Evolutionary conservation across 164 flowering plant genomes (phyloP).

Genomic region (Piper longum): DNA sequence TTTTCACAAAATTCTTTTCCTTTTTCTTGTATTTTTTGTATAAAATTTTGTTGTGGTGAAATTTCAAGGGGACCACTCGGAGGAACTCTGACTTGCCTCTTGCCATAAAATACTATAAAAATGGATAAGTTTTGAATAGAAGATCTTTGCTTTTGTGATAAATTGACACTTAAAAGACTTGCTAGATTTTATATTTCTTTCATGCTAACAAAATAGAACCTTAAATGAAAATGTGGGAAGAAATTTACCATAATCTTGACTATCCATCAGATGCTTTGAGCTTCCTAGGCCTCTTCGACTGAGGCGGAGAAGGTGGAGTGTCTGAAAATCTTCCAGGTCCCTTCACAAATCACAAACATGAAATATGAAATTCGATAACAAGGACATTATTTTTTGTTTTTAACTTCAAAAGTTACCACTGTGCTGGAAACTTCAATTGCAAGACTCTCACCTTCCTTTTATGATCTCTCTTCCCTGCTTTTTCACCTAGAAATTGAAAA

Average conservation of each 20-base stretch:
- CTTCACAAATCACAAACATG: conserved; percentile 16
- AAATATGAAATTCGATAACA: too few relatives aligned
- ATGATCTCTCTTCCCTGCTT: conserved; percentile 64
- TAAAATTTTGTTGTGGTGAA: too few relatives aligned
- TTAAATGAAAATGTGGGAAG: background rate
- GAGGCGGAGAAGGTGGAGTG: conserved; percentile 71
- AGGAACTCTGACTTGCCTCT: too few relatives aligned
- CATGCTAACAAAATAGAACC: background rate
- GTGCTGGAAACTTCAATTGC: conserved; percentile 1
- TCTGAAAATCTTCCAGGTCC: conserved; percentile 67
- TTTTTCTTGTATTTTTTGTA: too few relatives aligned
- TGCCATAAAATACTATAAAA: too few relatives aligned
- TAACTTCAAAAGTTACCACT: background rate
- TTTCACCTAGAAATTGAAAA: conserved; percentile 44
- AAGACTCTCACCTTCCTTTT: conserved; percentile 55
- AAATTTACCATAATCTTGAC: background rate
- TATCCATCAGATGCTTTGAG: conserved; percentile 49
- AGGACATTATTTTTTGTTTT: background rate
- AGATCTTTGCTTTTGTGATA: too few relatives aligned
- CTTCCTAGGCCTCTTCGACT: conserved; percentile 66
- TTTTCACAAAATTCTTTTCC: too few relatives aligned
- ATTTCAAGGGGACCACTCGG: too few relatives aligned
- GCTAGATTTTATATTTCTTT: too few relatives aligned
- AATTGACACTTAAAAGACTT: too few relatives aligned
- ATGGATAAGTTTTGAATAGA: too few relatives aligned